Evolutionary conservation across 2,329 filamentous ascomycete species (phyloP).

Genomic region (Cordyceps cicadae): DNA sequence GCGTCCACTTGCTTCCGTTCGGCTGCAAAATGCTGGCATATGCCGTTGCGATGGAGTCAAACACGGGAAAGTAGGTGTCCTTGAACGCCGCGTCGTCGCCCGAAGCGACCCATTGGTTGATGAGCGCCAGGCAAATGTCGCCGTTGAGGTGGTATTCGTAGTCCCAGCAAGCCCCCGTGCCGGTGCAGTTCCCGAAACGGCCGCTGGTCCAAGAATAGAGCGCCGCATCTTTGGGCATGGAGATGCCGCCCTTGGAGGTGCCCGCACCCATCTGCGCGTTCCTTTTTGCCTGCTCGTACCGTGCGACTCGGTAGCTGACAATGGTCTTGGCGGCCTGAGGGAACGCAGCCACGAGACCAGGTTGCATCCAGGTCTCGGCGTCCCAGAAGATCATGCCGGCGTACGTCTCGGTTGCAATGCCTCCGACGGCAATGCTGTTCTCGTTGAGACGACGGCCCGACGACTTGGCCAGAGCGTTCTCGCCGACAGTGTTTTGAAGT

Average conservation of each 20-base stretch:
- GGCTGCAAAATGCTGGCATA: conserved; percentile 51
- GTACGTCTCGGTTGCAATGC: conserved; percentile 22
- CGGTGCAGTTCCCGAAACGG: conserved; percentile 56
- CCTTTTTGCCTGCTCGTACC: conserved; percentile 41
- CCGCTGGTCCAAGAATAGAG: conserved; percentile 62
- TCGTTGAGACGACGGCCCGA: conserved; percentile 32
- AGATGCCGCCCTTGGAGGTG: conserved; percentile 42
- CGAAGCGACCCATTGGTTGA: conserved; percentile 19
- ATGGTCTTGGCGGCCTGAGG: conserved; percentile 21
- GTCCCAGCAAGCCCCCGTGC: conserved; percentile 54
- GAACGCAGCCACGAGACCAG: conserved; percentile 19
- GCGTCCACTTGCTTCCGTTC: conserved; percentile 46
- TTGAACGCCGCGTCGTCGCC: conserved; percentile 17
- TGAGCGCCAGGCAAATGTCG: conserved; percentile 48
- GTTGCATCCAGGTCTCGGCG: conserved; percentile 23
- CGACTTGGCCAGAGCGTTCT: conserved; percentile 35
- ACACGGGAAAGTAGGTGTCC: conserved; percentile 48
- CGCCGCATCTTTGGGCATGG: conserved; percentile 37
- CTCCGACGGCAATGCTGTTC: conserved; percentile 20
- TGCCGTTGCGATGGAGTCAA: conserved; percentile 54
- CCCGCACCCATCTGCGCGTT: conserved; percentile 49
- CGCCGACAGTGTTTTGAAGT: conserved; percentile 39
- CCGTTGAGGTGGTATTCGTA: conserved; percentile 66
- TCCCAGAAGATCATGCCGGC: conserved; percentile 25
- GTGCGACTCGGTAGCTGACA: conserved; percentile 20